phyloP scores from a whole-genome alignment of 805 yeast genomes.

The Clavispora fructus region DNA sequence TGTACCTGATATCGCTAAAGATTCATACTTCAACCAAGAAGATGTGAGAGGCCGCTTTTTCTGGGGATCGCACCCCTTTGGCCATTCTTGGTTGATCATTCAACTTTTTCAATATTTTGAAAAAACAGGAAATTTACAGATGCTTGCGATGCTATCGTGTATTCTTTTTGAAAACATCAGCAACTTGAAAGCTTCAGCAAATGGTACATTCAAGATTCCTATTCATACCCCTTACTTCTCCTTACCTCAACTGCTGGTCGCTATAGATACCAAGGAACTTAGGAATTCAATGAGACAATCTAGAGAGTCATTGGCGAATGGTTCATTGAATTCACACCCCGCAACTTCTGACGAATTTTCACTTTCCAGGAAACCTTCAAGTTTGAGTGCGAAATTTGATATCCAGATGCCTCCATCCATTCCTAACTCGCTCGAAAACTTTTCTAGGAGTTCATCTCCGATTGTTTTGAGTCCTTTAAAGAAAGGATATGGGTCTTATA shows the following conservation, averaged over 20 bases:
- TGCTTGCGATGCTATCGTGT: slow-evolving; percentile 87
- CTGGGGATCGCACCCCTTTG: slow-evolving; percentile 84
- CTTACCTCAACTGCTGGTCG: slow-evolving; percentile 23
- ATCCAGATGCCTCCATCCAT: slow-evolving; percentile 7
- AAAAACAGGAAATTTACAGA: slow-evolving; percentile 63
- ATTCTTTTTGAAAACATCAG: slow-evolving; percentile 46
- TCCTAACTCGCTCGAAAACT: background rate
- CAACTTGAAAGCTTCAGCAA: slow-evolving; percentile 3
- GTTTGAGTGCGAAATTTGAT: slow-evolving; percentile 7
- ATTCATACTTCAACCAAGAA: background rate
- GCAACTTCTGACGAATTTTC: background rate
- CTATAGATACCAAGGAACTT: slow-evolving; percentile 2
- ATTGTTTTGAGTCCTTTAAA: background rate
- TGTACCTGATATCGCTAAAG: slow-evolving; percentile 6
- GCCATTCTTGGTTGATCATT: slow-evolving; percentile 59
- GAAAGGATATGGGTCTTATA: background rate
- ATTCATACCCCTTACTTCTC: slow-evolving; percentile 43
- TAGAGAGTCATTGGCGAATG: background rate
- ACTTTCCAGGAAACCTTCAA: slow-evolving; percentile 8
- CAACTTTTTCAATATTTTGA: slow-evolving; percentile 64
- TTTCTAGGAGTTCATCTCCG: background rate
- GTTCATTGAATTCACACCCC: background rate
- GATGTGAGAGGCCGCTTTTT: slow-evolving; percentile 32
- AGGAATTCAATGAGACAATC: background rate
- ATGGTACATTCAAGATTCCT: slow-evolving; percentile 30